A percentile compares a stretch with the other conserved stretches of the same genome.
These are phyloP conservation scores for Aurantiochytrium sp. DNA, from an alignment of 108 stramenopile species.

Conservation along the genomic window DNA sequence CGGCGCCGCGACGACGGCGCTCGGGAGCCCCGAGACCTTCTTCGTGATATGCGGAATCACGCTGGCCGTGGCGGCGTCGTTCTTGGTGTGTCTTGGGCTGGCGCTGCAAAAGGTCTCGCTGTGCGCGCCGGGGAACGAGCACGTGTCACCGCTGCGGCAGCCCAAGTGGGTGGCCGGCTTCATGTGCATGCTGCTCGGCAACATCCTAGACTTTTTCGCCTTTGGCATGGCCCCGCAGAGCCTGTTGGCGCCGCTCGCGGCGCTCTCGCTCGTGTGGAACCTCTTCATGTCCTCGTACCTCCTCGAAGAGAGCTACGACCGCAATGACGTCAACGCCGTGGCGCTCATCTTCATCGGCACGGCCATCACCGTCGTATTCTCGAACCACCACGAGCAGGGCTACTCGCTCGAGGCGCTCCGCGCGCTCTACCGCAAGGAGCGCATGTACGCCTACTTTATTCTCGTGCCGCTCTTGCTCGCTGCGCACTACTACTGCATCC, in stretches of 20 bases:
- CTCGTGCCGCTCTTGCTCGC: not conserved
- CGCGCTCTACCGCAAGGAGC: not conserved
- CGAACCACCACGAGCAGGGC: constrained; percentile 36
- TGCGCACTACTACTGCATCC: not conserved
- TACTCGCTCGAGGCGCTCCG: constrained; percentile 45
- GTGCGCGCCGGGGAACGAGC: not conserved
- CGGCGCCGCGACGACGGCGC: not conserved
- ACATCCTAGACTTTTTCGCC: constrained; percentile 25
- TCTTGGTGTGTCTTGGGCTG: not conserved
- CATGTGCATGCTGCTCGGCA: constrained; percentile 6
- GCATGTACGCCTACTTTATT: not conserved
- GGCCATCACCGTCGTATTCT: constrained; percentile 45
- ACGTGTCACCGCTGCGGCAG: not conserved
- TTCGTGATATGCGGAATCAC: not conserved
- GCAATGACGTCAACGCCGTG: constrained; percentile 37
- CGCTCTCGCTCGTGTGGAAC: constrained; percentile 53
- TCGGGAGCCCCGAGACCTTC: not conserved
- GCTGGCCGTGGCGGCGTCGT: constrained; percentile 1
- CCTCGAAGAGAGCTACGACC: constrained; percentile 41
- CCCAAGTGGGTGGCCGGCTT: constrained; percentile 17
- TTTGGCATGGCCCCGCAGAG: constrained; percentile 53
- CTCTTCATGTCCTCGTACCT: constrained; percentile 46
- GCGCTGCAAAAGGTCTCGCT: not conserved
- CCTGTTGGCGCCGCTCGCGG: constrained; percentile 48
- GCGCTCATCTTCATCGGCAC: constrained; percentile 52